Conservation (phyloP, 345 rosid species). For the Cardamine chenopodiifolia region DNA sequence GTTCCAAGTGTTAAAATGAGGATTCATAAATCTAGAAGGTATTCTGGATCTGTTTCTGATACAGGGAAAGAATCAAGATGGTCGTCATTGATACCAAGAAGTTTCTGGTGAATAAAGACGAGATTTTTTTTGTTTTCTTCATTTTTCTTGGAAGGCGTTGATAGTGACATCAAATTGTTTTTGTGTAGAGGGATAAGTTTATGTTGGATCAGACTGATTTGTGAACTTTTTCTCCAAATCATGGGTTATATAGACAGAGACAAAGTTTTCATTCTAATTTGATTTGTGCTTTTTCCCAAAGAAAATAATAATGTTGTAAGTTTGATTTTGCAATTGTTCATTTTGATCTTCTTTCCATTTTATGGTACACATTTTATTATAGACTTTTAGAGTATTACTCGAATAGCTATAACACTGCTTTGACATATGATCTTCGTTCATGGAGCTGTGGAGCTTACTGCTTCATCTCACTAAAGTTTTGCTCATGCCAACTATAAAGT, state of each 20-base stretch:
- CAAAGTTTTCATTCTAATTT: conserved; percentile 22
- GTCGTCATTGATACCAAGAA: conserved; percentile 49
- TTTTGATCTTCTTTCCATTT: conserved; percentile 11
- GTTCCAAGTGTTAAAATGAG: conserved; percentile 68
- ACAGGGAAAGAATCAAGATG: conserved; percentile 36
- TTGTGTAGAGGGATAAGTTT: conserved; percentile 38
- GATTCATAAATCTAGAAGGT: conserved; percentile 66
- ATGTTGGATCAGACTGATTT: conserved; percentile 16
- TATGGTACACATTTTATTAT: background rate
- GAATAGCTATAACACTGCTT: background rate
- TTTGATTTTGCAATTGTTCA: conserved; percentile 18
- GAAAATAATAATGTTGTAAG: conserved; percentile 33
- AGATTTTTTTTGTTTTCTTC: conserved; percentile 4
- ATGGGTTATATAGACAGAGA: conserved; percentile 26
- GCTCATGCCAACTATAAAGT: background rate
- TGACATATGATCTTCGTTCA: background rate
- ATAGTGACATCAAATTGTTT: conserved; percentile 22
- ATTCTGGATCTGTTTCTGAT: conserved; percentile 35
- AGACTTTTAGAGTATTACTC: too few relatives aligned
- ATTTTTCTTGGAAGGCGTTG: background rate
- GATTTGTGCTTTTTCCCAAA: background rate
- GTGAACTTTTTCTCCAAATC: conserved; percentile 29
- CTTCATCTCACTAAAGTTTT: background rate
- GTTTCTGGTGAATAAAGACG: conserved; percentile 57
- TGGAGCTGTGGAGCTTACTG: background rate